Conservation (phyloP, 73 alveolate species). For the Breviolum minutum region DNA sequence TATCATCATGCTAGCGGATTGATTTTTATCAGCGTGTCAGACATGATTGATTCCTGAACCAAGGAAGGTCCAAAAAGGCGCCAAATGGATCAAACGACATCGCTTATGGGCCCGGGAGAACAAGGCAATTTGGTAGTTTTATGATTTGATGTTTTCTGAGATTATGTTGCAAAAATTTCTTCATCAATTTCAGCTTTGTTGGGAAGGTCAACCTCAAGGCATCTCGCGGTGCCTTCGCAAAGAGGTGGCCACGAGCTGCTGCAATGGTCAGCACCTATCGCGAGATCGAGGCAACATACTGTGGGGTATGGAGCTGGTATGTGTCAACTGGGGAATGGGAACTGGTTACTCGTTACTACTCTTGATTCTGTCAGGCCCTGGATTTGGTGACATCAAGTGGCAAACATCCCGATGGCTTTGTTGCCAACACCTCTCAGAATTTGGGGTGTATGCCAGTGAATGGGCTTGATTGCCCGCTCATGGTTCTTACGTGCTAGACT, state of each 20-base stretch:
- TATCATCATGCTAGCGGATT: too few relatives aligned
- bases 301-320: background rate
- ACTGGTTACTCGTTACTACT: background rate
- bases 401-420: background rate
- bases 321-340: background rate
- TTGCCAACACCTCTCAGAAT: background rate
- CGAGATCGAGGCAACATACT: background rate
- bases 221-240: background rate
- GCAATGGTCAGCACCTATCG: background rate
- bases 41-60: background rate
- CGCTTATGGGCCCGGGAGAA: background rate
- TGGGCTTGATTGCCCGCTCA: background rate
- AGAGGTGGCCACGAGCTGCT: background rate
- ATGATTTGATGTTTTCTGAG: background rate
- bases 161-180: background rate
- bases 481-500: background rate
- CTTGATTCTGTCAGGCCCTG: background rate
- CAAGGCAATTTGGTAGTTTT: background rate
- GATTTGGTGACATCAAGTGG: background rate
- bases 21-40: too few relatives aligned
- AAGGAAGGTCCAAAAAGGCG: background rate
- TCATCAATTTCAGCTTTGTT: background rate
- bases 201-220: background rate
- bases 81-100: slow-evolving; percentile 6
- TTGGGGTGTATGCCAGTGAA: background rate